Base-by-base conservation (phyloP, 306 rosid genomes). In the Vigna hirtella region DNA sequence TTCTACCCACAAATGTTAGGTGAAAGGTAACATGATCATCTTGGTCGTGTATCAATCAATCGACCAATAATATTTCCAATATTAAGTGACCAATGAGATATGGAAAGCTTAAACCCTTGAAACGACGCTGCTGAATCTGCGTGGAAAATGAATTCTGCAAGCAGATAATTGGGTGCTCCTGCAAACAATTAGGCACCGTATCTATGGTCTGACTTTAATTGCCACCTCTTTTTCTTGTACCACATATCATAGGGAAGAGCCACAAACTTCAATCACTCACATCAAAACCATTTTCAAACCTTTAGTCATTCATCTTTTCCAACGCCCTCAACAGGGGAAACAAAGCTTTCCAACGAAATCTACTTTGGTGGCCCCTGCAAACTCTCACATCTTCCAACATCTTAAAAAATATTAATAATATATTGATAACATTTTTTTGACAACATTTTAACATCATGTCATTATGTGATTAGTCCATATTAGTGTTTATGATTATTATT, bases 391-490 rank as follows among this genome's bases (percentile, higher is more conserved):
- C 9, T 9, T 58, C 48, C 18, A 65, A 38, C 1, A 17, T 49
- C 9, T 16, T 18, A 48, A 32, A 6, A 47, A 5, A 40, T 20
- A 20, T 20, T 20, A 20, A 20, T 20, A 20, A 20, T 20, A 20
- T 0, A 20, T 20, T 20, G 0, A 20, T 0, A 20, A 20, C 0
- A 20, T 20, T 0, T 20, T 20, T 20, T 20, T 20, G 0, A 20
- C 1, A 20, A 20, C 0, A 0, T 0, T 20, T 20, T 20, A 20
- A 20, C 1, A 20, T 1, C 1, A 1, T 1, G 22, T 20, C 1
- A 20, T 20, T 20, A 1, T 1, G 22, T 20, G 1, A 20, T 20
- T 20, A 20, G 1, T 20, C 1, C 22, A 20, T 1, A 0, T 20
- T 20, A 0, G 0, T 1, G 0, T 20, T 20, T 20, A 20, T 20